These are phyloP conservation scores for Lactarius trivialis DNA, from an alignment of 768 basidiomycete genomes.

Conservation along the genomic window DNA sequence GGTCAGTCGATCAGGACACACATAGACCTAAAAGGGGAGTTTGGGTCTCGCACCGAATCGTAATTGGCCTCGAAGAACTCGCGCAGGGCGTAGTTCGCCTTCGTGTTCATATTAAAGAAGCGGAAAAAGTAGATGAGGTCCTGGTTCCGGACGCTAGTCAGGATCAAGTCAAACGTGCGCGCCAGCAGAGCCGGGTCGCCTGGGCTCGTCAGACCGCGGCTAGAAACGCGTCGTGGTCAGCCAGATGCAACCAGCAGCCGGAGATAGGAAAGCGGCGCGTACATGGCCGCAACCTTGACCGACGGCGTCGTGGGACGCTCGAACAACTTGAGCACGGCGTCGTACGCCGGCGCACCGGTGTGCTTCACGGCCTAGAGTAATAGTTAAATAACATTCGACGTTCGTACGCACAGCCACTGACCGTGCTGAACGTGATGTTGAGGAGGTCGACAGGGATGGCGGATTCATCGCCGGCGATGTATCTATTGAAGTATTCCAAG, in stretches of 20 bases:
- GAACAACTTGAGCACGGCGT: slow-evolving; percentile 61
- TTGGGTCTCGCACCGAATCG: slow-evolving; percentile 42
- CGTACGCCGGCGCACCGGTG: slow-evolving; percentile 70
- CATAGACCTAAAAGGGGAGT: background rate
- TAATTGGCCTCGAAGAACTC: slow-evolving; percentile 68
- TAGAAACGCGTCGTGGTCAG: slow-evolving; percentile 26
- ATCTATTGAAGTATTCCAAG: slow-evolving; percentile 60
- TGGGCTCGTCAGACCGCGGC: slow-evolving; percentile 59
- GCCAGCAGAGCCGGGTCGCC: slow-evolving; percentile 50
- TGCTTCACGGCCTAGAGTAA: slow-evolving; percentile 55
- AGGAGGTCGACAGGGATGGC: slow-evolving; percentile 78
- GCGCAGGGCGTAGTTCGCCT: slow-evolving; percentile 46
- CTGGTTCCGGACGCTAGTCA: slow-evolving; percentile 47
- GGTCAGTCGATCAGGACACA: background rate
- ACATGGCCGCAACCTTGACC: slow-evolving; percentile 66
- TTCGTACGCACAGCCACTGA: slow-evolving; percentile 28
- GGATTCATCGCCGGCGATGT: slow-evolving; percentile 65
- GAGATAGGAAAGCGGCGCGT: slow-evolving; percentile 23
- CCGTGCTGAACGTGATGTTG: slow-evolving; percentile 44
- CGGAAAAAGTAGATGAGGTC: slow-evolving; percentile 60
- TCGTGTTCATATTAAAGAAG: slow-evolving; percentile 50
- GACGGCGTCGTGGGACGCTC: slow-evolving; percentile 70
- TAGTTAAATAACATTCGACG: background rate
- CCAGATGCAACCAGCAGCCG: background rate
- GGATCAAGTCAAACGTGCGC: slow-evolving; percentile 57